Percentiles rank a stretch among this genome's conserved stretches.
Conservation (phyloP, 139 green algal genomes). For the Tetradesmus obliquus region DNA sequence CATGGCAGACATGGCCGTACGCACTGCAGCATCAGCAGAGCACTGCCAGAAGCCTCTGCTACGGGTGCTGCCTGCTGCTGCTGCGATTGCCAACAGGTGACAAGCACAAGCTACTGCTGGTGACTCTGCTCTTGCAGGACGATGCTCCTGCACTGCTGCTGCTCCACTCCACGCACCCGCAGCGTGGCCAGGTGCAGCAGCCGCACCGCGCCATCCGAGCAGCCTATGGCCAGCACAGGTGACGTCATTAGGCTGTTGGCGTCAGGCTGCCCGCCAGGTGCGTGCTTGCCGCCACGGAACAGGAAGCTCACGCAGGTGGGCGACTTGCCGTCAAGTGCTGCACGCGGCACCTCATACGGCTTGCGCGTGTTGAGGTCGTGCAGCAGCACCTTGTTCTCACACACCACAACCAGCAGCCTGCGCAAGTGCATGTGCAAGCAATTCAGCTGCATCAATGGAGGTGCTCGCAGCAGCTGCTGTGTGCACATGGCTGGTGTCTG, state of each 20-base stretch:
- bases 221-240: conserved; percentile 64
- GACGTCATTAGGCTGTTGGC: conserved; percentile 54
- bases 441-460: background rate
- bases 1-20: too few relatives aligned
- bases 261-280: conserved; percentile 19
- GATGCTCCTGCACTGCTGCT: background rate
- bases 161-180: conserved; percentile 8
- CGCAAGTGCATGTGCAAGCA: background rate
- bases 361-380: conserved; percentile 56
- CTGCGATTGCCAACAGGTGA: background rate
- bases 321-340: conserved; percentile 55
- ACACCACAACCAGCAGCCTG: conserved; percentile 64
- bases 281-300: conserved; percentile 39
- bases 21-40: background rate
- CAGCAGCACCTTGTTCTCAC: conserved; percentile 65
- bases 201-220: conserved; percentile 63
- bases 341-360: conserved; percentile 52
- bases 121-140: background rate
- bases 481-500: background rate
- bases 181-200: conserved; percentile 56
- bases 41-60: background rate
- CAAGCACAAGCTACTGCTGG: background rate
- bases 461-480: background rate
- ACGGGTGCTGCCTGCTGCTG: background rate
- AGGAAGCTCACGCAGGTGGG: conserved; percentile 60